Conservation (phyloP, 768 basidiomycete genomes). For the Boletus speciosus region DNA sequence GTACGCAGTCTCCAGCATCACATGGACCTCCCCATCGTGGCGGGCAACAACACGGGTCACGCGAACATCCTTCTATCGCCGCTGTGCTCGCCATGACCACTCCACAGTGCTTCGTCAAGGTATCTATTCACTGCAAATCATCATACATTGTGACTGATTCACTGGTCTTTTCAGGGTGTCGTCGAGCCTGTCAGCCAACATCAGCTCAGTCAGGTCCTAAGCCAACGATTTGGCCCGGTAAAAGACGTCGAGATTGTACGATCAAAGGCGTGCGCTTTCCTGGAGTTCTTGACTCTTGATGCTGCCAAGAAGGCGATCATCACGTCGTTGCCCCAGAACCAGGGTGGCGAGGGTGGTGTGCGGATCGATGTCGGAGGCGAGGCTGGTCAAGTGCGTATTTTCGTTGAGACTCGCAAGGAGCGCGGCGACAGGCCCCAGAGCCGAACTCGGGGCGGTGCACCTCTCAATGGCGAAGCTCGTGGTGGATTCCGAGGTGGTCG, state of each 20-base stretch:
- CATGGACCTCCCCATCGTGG: conserved; percentile 32
- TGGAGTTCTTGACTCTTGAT: conserved; percentile 80
- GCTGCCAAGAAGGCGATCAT: conserved; percentile 83
- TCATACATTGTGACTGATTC: neutral
- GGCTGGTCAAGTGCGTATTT: conserved; percentile 51
- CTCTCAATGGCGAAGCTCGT: conserved; percentile 45
- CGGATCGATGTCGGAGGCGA: conserved; percentile 66
- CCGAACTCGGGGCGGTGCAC: conserved; percentile 60
- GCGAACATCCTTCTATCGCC: conserved; percentile 42
- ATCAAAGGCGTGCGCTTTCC: conserved; percentile 87
- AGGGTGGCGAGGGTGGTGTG: conserved; percentile 90
- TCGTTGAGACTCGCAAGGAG: conserved; percentile 89
- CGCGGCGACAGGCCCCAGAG: conserved; percentile 72
- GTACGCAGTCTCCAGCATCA: conserved; percentile 32
- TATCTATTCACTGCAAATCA: conserved; percentile 28
- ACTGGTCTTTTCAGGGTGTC: conserved; percentile 53
- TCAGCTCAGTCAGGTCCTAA: conserved; percentile 49
- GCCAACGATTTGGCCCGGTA: conserved; percentile 70
- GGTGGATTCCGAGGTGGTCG: conserved; percentile 48
- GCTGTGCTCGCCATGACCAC: conserved; percentile 65
- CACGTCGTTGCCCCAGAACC: conserved; percentile 56
- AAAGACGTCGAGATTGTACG: conserved; percentile 90
- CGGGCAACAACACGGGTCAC: conserved; percentile 35
- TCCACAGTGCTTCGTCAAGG: conserved; percentile 91
- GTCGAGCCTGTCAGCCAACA: conserved; percentile 57